Evolutionary conservation across 495 filamentous ascomycete genomes (phyloP), one percentile per base, ranked within the genome.

Genomic region (Lasiosphaeria hispida): DNA sequence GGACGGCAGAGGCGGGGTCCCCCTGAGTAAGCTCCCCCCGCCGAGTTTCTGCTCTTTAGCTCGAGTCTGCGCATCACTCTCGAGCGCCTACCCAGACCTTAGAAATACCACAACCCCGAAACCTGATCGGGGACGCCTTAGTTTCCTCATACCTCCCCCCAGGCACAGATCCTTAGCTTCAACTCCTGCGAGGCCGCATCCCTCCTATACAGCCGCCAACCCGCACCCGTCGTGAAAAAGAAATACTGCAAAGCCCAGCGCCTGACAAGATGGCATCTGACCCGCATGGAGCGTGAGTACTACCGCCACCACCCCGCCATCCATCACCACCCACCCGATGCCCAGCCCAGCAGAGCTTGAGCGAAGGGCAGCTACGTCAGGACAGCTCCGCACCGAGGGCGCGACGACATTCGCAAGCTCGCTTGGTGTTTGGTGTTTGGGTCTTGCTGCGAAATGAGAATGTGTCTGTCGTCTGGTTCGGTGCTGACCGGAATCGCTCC

Each of bases 221-320:
- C 43, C 43, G 43, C 15, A 10, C 18, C 18, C 10, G 43, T 19
- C 43, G 23, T 30, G 23, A 30, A 15, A 45, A 10, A 30, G 44
- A 44, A 48, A 52, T 48, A 58, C n/a, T 51, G 40, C 17, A 57
- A 23, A 41, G 53, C 56, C 43, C 18, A 47, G 51, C 53, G 56
- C 45, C 51, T 49, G 59, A 69, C 69, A 75, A 63, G 69, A 78
- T 78, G 75, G 69, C 75, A 14, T 59, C 73, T 33, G 66, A 75
- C 59, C 42, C 59, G 53, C 68, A 71, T 60, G 71, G 66, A 65
- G 69, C 63, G 76, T 77, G 63, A 77, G 76, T 67, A 55, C 63
- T 67, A 55, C 63, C 66, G 66, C 62, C 68, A 57, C 67, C 63
- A 56, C 63, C 73, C 73, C 73, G 69, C 70, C 64, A 71, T 73